These are phyloP conservation scores for Pseudogymnoascus sp. DNA, from an alignment of 2,329 filamentous ascomycete genomes.

Conservation along the genomic window DNA sequence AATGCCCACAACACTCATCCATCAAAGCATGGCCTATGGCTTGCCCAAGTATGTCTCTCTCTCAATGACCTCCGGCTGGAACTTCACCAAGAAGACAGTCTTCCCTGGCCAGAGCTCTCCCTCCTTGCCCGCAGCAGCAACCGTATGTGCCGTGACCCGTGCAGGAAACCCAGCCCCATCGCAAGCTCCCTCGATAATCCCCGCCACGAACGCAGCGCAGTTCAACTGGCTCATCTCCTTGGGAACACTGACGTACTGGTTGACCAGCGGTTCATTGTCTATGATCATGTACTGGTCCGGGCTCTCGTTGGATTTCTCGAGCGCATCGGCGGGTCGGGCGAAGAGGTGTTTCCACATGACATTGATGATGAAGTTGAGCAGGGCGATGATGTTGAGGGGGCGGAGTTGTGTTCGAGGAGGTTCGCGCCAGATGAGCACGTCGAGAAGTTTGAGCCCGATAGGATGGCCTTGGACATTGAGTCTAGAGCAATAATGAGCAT, in stretches of 20 bases:
- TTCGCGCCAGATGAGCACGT: constrained; percentile 84
- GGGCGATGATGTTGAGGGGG: constrained; percentile 78
- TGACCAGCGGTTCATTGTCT: constrained; percentile 95
- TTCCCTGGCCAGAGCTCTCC: constrained; percentile 89
- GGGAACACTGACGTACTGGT: constrained; percentile 86
- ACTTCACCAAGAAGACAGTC: constrained; percentile 93
- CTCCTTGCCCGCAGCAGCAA: constrained; percentile 37
- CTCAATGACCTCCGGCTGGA: constrained; percentile 84
- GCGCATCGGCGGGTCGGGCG: constrained; percentile 77
- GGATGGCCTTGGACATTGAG: constrained; percentile 88
- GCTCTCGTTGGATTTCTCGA: constrained; percentile 79
- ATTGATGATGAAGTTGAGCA: constrained; percentile 92
- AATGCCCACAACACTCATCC: background rate
- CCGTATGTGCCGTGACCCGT: constrained; percentile 80
- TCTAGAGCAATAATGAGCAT: constrained; percentile 37
- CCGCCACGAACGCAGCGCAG: constrained; percentile 90
- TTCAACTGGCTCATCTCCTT: constrained; percentile 95
- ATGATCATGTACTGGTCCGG: constrained; percentile 98
- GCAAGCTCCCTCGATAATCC: constrained; percentile 90
- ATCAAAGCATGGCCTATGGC: background rate
- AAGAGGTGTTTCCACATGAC: constrained; percentile 91
- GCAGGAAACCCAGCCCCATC: constrained; percentile 87
- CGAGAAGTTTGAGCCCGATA: constrained; percentile 86
- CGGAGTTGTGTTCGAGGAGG: constrained; percentile 62
- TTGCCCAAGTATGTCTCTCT: constrained; percentile 64